phyloP scores from a whole-genome alignment of 257 asterid species.

The Fraxinus cuspidata region DNA sequence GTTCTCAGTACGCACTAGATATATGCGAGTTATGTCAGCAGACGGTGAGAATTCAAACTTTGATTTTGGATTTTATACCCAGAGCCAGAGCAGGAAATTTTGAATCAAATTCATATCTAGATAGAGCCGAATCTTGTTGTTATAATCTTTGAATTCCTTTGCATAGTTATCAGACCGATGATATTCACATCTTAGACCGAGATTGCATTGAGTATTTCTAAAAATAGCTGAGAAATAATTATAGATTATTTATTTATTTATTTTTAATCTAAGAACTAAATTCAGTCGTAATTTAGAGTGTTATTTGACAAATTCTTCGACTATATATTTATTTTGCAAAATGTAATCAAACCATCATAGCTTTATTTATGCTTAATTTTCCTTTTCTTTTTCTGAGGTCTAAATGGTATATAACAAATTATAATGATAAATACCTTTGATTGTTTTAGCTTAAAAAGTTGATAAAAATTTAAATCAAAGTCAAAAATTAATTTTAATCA shows the following conservation, averaged over 20 bases:
- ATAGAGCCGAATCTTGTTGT: not conserved
- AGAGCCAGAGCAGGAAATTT: not conserved
- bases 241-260: too few species aligned
- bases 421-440: too few species aligned
- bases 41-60: slow-evolving; percentile 8
- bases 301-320: too few species aligned
- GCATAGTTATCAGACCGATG: not conserved
- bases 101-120: not conserved
- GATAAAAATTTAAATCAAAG: too few species aligned
- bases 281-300: too few species aligned
- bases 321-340: not conserved
- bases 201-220: not conserved
- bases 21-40: slow-evolving; percentile 19
- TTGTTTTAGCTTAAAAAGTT: too few species aligned
- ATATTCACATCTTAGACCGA: too few species aligned
- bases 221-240: not conserved
- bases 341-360: not conserved
- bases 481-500: too few species aligned
- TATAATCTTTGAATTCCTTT: not conserved
- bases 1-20: not conserved
- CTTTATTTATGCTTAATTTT: too few species aligned
- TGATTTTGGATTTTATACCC: not conserved
- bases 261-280: too few species aligned
- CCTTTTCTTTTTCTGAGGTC: not conserved
- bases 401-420: not conserved